Evolutionary conservation across 1,284 basidiomycete genomes (phyloP).

Genomic region (Chalciporus piperatoides): DNA sequence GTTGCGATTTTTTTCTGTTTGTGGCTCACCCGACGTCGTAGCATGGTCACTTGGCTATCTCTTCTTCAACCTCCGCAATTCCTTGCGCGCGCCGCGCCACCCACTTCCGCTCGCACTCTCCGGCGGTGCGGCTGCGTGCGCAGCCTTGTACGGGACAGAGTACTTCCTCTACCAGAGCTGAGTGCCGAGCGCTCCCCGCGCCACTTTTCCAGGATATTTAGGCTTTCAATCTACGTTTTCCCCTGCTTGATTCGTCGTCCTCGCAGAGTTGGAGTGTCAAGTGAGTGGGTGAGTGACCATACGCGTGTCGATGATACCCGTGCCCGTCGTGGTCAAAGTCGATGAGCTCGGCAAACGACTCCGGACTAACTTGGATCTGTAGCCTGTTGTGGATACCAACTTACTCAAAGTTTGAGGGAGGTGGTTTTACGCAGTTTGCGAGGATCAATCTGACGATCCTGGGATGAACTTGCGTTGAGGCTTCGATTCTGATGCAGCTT

Average conservation of each 20-base stretch:
- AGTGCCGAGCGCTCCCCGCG: constrained; percentile 7
- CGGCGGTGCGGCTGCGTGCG: constrained; percentile 33
- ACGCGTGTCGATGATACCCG: no score
- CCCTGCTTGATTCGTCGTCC: neutral
- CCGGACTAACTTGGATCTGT: no score
- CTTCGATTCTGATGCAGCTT: no score
- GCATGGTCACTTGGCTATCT: constrained; percentile 49
- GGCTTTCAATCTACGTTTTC: neutral
- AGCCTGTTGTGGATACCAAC: no score
- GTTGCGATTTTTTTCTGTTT: neutral
- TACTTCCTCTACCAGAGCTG: constrained; percentile 39
- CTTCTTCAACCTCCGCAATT: constrained; percentile 37
- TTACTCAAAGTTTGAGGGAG: no score
- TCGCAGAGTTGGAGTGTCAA: neutral
- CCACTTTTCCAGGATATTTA: neutral
- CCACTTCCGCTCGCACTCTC: constrained; percentile 35
- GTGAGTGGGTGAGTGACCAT: neutral
- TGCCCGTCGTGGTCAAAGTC: no score
- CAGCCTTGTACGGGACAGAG: constrained; percentile 42
- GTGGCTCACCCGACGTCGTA: constrained; percentile 12
- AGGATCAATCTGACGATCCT: no score
- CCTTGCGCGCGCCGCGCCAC: constrained; percentile 34
- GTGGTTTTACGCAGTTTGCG: no score
- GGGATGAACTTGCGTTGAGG: no score
- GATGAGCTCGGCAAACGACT: no score